These are phyloP conservation scores for Aspergillus thermomutatus DNA, from an alignment of 2,329 filamentous ascomycete species.

Conservation along the genomic window DNA sequence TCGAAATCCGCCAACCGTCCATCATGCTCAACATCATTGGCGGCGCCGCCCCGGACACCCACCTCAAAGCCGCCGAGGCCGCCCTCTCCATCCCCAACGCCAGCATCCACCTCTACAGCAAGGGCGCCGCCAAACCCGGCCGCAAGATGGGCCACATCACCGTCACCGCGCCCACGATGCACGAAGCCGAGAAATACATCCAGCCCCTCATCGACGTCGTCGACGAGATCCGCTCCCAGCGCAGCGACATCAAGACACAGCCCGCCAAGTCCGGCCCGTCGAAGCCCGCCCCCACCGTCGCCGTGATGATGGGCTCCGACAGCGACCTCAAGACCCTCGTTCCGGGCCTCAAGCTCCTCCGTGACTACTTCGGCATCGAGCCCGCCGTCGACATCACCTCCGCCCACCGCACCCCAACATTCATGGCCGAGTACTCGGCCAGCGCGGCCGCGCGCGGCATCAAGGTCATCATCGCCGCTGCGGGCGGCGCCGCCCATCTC, in stretches of 20 bases:
- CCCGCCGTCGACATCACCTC: constrained; percentile 47
- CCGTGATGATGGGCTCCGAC: constrained; percentile 50
- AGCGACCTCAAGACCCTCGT: constrained; percentile 45
- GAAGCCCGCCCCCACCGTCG: constrained; percentile 38
- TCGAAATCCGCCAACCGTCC: constrained; percentile 46
- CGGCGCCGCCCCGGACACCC: constrained; percentile 56
- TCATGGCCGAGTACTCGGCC: constrained; percentile 66
- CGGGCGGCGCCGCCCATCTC: constrained; percentile 69
- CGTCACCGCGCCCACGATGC: constrained; percentile 65
- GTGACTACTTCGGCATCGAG: constrained; percentile 43
- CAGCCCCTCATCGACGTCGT: constrained; percentile 70
- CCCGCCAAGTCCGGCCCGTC: constrained; percentile 28
- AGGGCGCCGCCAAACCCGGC: constrained; percentile 74
- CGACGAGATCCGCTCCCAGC: constrained; percentile 71
- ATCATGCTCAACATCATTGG: constrained; percentile 57
- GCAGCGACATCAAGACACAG: constrained; percentile 33
- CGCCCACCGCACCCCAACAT: constrained; percentile 65
- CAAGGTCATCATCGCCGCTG: constrained; percentile 72
- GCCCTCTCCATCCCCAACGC: constrained; percentile 59
- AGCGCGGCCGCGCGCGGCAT: constrained; percentile 63
- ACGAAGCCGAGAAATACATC: constrained; percentile 64
- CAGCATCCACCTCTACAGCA: constrained; percentile 85
- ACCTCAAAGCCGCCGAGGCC: constrained; percentile 58
- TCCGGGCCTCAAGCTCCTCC: constrained; percentile 43
- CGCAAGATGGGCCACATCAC: constrained; percentile 97